A percentile compares a stretch with the other conserved stretches of the same genome.
phyloP scores from a whole-genome alignment of 2,329 filamentous ascomycete genomes.

The Ceratocystis colombiana region DNA sequence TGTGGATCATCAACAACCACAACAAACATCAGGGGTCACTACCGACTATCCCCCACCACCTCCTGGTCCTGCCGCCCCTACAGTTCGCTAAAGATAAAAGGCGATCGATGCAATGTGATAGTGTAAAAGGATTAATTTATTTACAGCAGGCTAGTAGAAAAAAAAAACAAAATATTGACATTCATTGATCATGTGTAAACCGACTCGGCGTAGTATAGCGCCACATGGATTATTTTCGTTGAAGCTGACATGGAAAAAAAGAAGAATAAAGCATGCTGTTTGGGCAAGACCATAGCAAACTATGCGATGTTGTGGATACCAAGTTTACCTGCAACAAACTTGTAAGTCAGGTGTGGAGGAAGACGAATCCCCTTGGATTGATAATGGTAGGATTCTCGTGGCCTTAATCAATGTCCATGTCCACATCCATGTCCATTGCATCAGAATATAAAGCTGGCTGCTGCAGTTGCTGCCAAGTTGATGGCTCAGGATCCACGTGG shows the following conservation, averaged over 20 bases:
- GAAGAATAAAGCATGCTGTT: too few species aligned
- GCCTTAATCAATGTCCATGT: slow-evolving; percentile 24
- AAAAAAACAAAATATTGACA: slow-evolving; percentile 9
- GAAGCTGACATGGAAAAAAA: too few species aligned
- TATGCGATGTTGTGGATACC: too few species aligned
- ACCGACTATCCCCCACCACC: slow-evolving; percentile 24
- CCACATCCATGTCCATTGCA: slow-evolving; percentile 25
- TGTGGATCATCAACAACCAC: neutral
- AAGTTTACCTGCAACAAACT: too few species aligned
- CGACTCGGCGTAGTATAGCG: too few species aligned
- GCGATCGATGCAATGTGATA: neutral
- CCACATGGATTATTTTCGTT: too few species aligned
- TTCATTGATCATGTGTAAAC: neutral
- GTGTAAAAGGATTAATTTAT: neutral
- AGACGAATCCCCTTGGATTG: neutral
- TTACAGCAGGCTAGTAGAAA: slow-evolving; percentile 12
- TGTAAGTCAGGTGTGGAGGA: neutral
- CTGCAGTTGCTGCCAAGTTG: slow-evolving; percentile 11
- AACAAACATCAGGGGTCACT: slow-evolving; percentile 12
- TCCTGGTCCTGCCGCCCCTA: slow-evolving; percentile 8
- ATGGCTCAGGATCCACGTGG: neutral
- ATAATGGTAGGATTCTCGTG: neutral
- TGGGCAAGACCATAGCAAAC: too few species aligned
- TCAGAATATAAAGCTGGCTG: slow-evolving; percentile 20
- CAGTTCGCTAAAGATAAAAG: neutral